Evolutionary conservation across 495 filamentous ascomycete species (phyloP).

Genomic region (Tuber microsphaerosporum): DNA sequence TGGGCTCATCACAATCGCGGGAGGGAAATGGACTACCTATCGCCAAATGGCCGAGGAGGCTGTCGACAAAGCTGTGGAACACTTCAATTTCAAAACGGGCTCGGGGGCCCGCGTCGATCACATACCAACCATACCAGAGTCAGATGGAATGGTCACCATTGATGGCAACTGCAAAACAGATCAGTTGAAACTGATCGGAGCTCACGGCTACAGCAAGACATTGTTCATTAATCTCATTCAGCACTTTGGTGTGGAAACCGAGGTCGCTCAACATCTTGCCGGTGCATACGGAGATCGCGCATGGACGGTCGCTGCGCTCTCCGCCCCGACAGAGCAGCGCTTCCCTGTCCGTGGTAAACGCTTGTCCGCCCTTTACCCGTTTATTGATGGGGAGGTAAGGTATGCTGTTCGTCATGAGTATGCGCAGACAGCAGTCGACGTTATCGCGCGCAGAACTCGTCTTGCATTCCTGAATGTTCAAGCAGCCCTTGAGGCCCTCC

Average conservation of each 20-base stretch:
- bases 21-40: conserved; percentile 98
- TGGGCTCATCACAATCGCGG: conserved; percentile 88
- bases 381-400: conserved; percentile 90
- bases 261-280: conserved; percentile 85
- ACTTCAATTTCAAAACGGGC: conserved; percentile 70
- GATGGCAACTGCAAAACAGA: conserved; percentile 90
- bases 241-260: conserved; percentile 90
- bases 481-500: conserved; percentile 84
- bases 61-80: conserved; percentile 78
- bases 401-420: conserved; percentile 89
- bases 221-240: conserved; percentile 98
- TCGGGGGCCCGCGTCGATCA: conserved; percentile 42
- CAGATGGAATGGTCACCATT: conserved; percentile 66
- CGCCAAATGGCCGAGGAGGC: conserved; percentile 97
- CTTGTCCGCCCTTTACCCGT: conserved; percentile 77
- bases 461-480: conserved; percentile 93
- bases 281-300: conserved; percentile 89
- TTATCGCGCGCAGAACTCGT: conserved; percentile 78
- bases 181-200: conserved; percentile 78
- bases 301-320: conserved; percentile 87
- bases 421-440: conserved; percentile 87
- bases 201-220: conserved; percentile 89
- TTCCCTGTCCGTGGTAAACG: conserved; percentile 85
- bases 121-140: conserved; percentile 12
- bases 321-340: conserved; percentile 68